Percentiles rank a stretch among this genome's conserved stretches.
Conservation (phyloP, 139 green algal species). For the Chlorella sp. region DNA sequence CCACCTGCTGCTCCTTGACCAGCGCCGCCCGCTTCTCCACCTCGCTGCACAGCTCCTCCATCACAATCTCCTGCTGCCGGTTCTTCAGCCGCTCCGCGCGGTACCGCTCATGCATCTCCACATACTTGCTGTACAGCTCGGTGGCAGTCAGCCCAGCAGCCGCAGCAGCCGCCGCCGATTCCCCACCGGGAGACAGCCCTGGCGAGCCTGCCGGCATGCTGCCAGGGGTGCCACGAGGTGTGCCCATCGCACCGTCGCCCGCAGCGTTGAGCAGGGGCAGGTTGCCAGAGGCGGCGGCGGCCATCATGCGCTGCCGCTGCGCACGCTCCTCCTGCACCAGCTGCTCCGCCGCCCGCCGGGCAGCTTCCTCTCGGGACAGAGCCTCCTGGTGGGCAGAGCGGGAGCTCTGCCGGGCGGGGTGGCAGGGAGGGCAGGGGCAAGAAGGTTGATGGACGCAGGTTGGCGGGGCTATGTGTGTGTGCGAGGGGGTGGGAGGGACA, state of each 20-base stretch:
- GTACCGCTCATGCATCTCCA: slow-evolving; percentile 44
- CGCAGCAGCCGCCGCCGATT: not conserved
- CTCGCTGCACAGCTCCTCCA: slow-evolving; percentile 62
- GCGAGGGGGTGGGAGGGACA: not conserved
- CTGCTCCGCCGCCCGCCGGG: slow-evolving; percentile 23
- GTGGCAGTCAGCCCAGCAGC: not conserved
- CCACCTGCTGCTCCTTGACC: slow-evolving; percentile 54
- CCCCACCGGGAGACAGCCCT: not conserved
- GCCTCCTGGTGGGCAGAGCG: slow-evolving; percentile 35
- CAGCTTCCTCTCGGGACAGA: slow-evolving; percentile 31
- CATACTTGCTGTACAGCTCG: slow-evolving; percentile 58
- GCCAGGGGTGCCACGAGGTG: not conserved
- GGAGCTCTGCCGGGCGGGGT: slow-evolving; percentile 13
- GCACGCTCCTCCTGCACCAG: slow-evolving; percentile 45
- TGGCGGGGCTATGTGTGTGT: too few species aligned
- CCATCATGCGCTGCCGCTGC: slow-evolving; percentile 46
- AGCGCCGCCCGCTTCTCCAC: slow-evolving; percentile 58
- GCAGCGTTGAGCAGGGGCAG: slow-evolving; percentile 11
- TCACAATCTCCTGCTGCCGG: slow-evolving; percentile 54
- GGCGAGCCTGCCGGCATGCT: not conserved
- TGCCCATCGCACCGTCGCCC: not conserved
- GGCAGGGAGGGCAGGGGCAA: not conserved
- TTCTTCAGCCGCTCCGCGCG: slow-evolving; percentile 45
- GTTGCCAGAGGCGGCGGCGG: slow-evolving; percentile 43
- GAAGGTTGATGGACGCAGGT: too few species aligned